Conservation (phyloP, 805 yeast species). For the Debaryomyces hansenii region DNA sequence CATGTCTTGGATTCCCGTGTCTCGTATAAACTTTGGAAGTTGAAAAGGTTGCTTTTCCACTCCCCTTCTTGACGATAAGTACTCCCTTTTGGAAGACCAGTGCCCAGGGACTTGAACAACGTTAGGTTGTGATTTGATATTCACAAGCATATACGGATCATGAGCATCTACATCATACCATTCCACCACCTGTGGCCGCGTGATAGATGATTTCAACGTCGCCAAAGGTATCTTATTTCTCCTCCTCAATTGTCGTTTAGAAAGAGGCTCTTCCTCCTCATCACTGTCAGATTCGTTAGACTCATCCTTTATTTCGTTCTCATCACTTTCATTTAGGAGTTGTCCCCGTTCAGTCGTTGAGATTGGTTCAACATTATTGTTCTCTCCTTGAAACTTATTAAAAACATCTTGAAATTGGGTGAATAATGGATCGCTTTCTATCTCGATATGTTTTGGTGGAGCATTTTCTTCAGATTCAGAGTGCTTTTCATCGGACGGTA, state of each 20-base stretch:
- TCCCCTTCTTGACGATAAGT: slow-evolving; percentile 64
- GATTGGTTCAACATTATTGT: background rate
- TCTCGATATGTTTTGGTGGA: background rate
- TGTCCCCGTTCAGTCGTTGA: slow-evolving; percentile 22
- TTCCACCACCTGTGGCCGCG: slow-evolving; percentile 73
- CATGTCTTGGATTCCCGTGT: slow-evolving; percentile 88
- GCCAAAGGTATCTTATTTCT: slow-evolving; percentile 64
- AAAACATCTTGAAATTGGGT: slow-evolving; percentile 22
- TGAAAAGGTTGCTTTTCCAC: slow-evolving; percentile 69
- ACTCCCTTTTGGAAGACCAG: slow-evolving; percentile 82
- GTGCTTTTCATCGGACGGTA: slow-evolving; percentile 1
- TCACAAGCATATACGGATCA: slow-evolving; percentile 68
- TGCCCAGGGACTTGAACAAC: slow-evolving; percentile 77
- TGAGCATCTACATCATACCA: slow-evolving; percentile 86
- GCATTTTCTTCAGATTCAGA: slow-evolving; percentile 4
- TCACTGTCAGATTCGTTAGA: slow-evolving; percentile 20
- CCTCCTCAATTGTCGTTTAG: slow-evolving; percentile 54
- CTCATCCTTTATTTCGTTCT: slow-evolving; percentile 14
- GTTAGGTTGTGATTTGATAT: slow-evolving; percentile 64
- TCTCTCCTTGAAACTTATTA: slow-evolving; percentile 9
- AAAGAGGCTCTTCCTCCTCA: slow-evolving; percentile 22
- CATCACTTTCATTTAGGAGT: slow-evolving; percentile 24
- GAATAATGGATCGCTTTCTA: slow-evolving; percentile 6
- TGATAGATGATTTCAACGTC: slow-evolving; percentile 58
- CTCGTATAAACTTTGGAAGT: slow-evolving; percentile 73